Evolutionary conservation across 2,329 filamentous ascomycete genomes (phyloP), one percentile per base, ranked within the genome.

Genomic region (Neoarthrinium moseri): DNA sequence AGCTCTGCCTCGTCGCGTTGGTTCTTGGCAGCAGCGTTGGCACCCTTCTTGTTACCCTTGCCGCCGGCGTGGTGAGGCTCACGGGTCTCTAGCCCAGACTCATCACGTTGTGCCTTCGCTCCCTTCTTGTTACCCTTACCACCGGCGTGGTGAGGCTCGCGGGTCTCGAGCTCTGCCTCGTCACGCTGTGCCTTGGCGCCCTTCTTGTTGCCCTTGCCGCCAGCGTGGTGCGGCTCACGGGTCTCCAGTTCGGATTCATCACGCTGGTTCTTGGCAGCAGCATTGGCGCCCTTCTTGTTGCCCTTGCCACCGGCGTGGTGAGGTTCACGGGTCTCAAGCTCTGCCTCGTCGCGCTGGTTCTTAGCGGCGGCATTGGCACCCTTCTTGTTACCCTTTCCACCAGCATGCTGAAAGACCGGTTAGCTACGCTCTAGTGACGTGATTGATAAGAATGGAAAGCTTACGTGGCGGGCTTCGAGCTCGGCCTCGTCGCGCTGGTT

Each of bases 31-130:
- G 26, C 26, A 4, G 10, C n/a, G 17, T 26, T 45, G 47, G 33
- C 50, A 11, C 41, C 41, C 21, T 44, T 45, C 32, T 37, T 37
- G n/a, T 23, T 33, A 18, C 20, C 32, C 10, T 51, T 54, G 47
- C 56, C 52, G 43, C 56, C 57, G 20, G 55, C 51, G 37, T 48
- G 46, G 39, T 49, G 41, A 17, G 49, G 46, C 42, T 45, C 45
- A 10, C 51, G 47, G 24, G 49, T 35, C 29, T 51, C 48, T 17
- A 42, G 39, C 26, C 45, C 41, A 15, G 26, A 20, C 26, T 29
- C 38, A 6, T 42, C 39, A n/a, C 41, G 30, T 34, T 7, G 8
- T 8, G 26, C 26, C 26, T 29, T 45, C 44, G n/a, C n/a, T n/a
- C n/a, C n/a, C n/a, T n/a, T n/a, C 32, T 37, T 37, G n/a, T 23